These are phyloP conservation scores for Chaetomium tenue DNA, from an alignment of 495 filamentous ascomycete species.

Conservation along the genomic window DNA sequence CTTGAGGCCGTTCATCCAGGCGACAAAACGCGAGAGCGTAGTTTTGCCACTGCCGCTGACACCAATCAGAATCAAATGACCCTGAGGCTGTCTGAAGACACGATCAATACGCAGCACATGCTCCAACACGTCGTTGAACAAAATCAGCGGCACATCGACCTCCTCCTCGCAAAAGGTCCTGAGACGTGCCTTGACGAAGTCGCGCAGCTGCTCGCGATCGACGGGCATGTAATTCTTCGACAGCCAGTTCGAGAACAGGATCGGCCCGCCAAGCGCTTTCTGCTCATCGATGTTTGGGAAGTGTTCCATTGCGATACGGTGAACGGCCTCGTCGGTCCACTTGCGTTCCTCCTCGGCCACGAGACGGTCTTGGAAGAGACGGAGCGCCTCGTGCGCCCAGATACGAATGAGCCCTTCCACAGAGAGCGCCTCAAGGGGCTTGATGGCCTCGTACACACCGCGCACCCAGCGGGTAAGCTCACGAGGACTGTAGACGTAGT, in stretches of 20 bases:
- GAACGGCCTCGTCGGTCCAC: slow-evolving; percentile 87
- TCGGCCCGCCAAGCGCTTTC: slow-evolving; percentile 86
- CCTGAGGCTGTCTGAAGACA: slow-evolving; percentile 97
- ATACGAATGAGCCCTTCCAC: slow-evolving; percentile 93
- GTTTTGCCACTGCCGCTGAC: slow-evolving; percentile 98
- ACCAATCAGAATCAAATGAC: slow-evolving; percentile 96
- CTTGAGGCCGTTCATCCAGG: slow-evolving; percentile 99
- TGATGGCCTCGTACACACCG: slow-evolving; percentile 94
- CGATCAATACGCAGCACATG: slow-evolving; percentile 97
- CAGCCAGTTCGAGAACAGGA: slow-evolving; percentile 99
- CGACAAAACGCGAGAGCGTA: slow-evolving; percentile 93
- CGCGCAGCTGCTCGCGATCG: slow-evolving; percentile 86
- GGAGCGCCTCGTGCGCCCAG: slow-evolving; percentile 95
- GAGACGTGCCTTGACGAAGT: slow-evolving; percentile 95
- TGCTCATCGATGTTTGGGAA: slow-evolving; percentile 91
- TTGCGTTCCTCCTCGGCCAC: slow-evolving; percentile 90
- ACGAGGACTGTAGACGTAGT: slow-evolving; percentile 98
- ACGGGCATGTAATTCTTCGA: slow-evolving; percentile 98
- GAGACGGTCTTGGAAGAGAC: slow-evolving; percentile 94
- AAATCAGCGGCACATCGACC: slow-evolving; percentile 92
- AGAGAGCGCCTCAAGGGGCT: slow-evolving; percentile 79
- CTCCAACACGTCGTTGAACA: slow-evolving; percentile 98
- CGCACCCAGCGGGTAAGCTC: slow-evolving; percentile 96
- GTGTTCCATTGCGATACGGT: slow-evolving; percentile 78
- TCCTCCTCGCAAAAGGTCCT: slow-evolving; percentile 99